phyloP scores from a whole-genome alignment of 2,329 filamentous ascomycete genomes.

The Chaetoscypha palmicola region DNA sequence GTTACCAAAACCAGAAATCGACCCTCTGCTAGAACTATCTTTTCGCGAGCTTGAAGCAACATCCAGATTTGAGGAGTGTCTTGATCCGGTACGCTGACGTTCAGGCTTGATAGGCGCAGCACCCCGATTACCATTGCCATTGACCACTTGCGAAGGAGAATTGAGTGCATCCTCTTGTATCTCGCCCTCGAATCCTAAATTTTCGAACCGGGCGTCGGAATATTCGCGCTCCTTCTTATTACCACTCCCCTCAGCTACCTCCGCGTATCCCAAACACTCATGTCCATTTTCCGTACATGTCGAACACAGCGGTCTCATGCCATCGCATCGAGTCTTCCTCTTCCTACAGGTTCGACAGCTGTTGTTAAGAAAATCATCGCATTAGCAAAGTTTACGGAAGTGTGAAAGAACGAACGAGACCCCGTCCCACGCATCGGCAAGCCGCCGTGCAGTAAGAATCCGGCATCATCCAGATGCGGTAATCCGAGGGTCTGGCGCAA shows the following conservation, averaged over 20 bases:
- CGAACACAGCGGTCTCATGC: slow-evolving; percentile 64
- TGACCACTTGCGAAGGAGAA: slow-evolving; percentile 1
- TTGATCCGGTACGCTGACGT: slow-evolving; percentile 1
- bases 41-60: slow-evolving; percentile 4
- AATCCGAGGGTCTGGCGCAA: slow-evolving; percentile 2
- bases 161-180: slow-evolving; percentile 16
- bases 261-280: slow-evolving; percentile 59
- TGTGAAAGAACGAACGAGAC: neutral
- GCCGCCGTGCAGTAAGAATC: neutral
- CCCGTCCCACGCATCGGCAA: neutral
- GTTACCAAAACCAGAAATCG: neutral
- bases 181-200: slow-evolving; percentile 34
- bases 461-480: slow-evolving; percentile 1
- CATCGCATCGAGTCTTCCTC: slow-evolving; percentile 68
- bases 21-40: neutral
- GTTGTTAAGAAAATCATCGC: slow-evolving; percentile 4
- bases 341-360: slow-evolving; percentile 69
- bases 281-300: slow-evolving; percentile 68
- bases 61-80: slow-evolving; percentile 7
- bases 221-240: slow-evolving; percentile 18
- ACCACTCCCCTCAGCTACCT: slow-evolving; percentile 11
- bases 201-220: slow-evolving; percentile 25
- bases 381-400: slow-evolving; percentile 5
- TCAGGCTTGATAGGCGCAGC: neutral
- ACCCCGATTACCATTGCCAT: slow-evolving; percentile 1